Evolutionary conservation across 2,329 filamentous ascomycete genomes (phyloP).

Genomic region (Epichloe sp.): DNA sequence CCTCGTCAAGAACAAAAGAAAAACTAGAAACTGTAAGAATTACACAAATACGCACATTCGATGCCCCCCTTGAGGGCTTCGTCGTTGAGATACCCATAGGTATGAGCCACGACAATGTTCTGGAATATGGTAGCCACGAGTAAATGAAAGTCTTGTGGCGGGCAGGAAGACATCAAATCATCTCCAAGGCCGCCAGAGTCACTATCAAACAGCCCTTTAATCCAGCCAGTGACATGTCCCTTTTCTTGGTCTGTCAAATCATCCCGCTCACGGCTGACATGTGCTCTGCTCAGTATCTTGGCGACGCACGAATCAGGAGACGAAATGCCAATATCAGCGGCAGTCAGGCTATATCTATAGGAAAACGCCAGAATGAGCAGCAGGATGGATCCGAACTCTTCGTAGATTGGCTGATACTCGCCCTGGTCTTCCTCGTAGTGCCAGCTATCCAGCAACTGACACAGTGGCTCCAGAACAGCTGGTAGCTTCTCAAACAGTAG

Average conservation of each 20-base stretch:
- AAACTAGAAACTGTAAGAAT: neutral
- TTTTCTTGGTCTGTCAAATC: constrained; percentile 53
- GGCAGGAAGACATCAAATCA: constrained; percentile 69
- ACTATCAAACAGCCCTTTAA: constrained; percentile 62
- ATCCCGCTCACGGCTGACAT: constrained; percentile 41
- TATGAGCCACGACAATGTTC: constrained; percentile 59
- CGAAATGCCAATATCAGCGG: constrained; percentile 49
- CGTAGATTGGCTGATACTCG: constrained; percentile 75
- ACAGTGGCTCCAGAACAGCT: constrained; percentile 59
- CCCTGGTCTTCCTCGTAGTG: constrained; percentile 70
- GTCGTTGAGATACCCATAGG: constrained; percentile 50
- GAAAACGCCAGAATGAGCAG: constrained; percentile 61
- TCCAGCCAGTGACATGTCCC: constrained; percentile 58
- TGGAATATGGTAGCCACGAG: constrained; percentile 66
- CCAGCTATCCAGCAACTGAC: constrained; percentile 66
- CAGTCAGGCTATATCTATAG: constrained; percentile 58
- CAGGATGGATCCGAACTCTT: constrained; percentile 70
- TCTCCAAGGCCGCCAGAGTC: constrained; percentile 64
- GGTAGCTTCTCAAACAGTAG: constrained; percentile 60
- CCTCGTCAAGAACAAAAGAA: neutral
- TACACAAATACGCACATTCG: constrained; percentile 44
- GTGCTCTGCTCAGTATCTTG: constrained; percentile 48
- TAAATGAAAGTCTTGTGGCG: constrained; percentile 71
- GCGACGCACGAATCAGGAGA: constrained; percentile 53
- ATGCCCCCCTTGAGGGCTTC: constrained; percentile 62